phyloP scores from a whole-genome alignment of 2,329 filamentous ascomycete genomes.

The Pseudogymnoascus sp. region DNA sequence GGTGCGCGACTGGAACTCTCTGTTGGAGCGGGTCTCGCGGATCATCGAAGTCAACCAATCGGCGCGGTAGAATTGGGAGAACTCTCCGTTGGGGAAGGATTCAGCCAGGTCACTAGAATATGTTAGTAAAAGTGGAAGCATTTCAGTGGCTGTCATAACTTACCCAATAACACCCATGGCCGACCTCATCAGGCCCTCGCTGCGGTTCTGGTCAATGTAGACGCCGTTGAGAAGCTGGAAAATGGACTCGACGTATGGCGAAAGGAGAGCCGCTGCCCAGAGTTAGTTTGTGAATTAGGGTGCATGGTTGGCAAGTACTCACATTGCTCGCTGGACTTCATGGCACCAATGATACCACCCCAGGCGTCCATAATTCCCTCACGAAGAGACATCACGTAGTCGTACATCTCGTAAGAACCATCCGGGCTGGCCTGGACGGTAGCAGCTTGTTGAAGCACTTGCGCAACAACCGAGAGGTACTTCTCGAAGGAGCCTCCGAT shows the following conservation, averaged over 20 bases:
- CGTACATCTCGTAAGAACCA: slow-evolving; percentile 87
- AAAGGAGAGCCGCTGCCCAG: slow-evolving; percentile 55
- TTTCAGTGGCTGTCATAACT: slow-evolving; percentile 28
- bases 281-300: slow-evolving; percentile 23
- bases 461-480: slow-evolving; percentile 84
- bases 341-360: slow-evolving; percentile 91
- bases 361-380: slow-evolving; percentile 99
- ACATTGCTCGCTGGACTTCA: slow-evolving; percentile 78
- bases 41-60: slow-evolving; percentile 88
- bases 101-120: slow-evolving; percentile 75
- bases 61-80: slow-evolving; percentile 74
- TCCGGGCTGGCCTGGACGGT: slow-evolving; percentile 72
- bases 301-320: slow-evolving; percentile 29
- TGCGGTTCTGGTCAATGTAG: slow-evolving; percentile 75
- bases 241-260: slow-evolving; percentile 74
- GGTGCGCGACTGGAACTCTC: slow-evolving; percentile 76
- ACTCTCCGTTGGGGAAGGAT: slow-evolving; percentile 84
- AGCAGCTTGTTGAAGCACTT: slow-evolving; percentile 88
- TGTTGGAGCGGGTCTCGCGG: slow-evolving; percentile 83
- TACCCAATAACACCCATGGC: slow-evolving; percentile 97
- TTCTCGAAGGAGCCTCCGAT: slow-evolving; percentile 89
- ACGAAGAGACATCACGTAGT: slow-evolving; percentile 88
- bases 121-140: neutral
- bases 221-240: slow-evolving; percentile 81
- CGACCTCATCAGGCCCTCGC: slow-evolving; percentile 85